A percentile compares a stretch with the other conserved stretches of the same genome.
Evolutionary conservation across 331 rosid species (phyloP).

Genomic region (Malus hybrid): DNA sequence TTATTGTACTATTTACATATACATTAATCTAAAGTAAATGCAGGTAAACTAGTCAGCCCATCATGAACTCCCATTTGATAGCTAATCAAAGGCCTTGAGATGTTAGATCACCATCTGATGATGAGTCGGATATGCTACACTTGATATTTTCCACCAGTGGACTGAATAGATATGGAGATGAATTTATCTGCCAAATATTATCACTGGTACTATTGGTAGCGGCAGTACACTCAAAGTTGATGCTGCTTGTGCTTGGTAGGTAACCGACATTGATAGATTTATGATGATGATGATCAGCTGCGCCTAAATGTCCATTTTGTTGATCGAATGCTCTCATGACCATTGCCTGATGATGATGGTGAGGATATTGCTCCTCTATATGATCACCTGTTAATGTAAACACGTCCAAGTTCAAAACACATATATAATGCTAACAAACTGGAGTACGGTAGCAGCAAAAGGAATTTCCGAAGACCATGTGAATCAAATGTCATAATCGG

Average conservation of each 20-base stretch:
- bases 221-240: neutral
- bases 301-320: neutral
- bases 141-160: neutral
- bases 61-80: neutral
- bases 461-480: too few relatives aligned
- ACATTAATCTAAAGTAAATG: neutral
- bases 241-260: neutral
- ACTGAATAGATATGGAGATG: neutral
- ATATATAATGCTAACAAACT: too few relatives aligned
- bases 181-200: slow-evolving; percentile 12
- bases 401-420: too few relatives aligned
- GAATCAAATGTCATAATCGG: too few relatives aligned
- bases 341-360: neutral
- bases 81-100: neutral
- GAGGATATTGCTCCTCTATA: neutral
- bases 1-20: neutral
- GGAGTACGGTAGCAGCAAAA: too few relatives aligned
- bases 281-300: neutral
- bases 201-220: neutral
- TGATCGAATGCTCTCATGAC: slow-evolving; percentile 1
- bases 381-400: neutral
- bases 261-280: neutral
- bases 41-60: neutral
- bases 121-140: slow-evolving; percentile 5
- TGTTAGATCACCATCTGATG: slow-evolving; percentile 19